These are phyloP conservation scores for Avena insularis DNA, from an alignment of 176 grass and related monocot genomes.

Conservation along the genomic window DNA sequence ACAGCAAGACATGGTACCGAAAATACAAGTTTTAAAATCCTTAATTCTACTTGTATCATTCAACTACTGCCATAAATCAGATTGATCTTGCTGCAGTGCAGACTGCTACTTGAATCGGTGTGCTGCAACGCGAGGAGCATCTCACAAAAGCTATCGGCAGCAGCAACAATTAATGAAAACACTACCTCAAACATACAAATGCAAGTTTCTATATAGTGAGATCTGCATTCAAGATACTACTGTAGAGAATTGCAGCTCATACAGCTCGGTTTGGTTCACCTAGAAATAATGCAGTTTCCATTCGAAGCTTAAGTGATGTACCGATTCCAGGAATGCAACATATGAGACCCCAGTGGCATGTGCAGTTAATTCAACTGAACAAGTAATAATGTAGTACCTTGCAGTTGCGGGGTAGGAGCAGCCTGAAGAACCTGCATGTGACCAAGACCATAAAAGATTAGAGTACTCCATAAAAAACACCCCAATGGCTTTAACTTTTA, in stretches of 20 bases:
- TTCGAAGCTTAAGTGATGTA: not conserved
- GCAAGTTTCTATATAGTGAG: not conserved
- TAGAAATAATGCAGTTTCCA: not conserved
- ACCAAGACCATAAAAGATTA: conserved; percentile 4
- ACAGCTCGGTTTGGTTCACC: not conserved
- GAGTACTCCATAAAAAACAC: not conserved
- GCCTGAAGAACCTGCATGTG: conserved; percentile 65
- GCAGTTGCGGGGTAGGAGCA: conserved; percentile 76
- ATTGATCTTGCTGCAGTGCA: not conserved
- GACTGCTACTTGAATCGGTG: not conserved
- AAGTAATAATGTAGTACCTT: conserved; percentile 50
- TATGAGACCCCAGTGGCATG: not conserved
- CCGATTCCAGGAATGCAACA: not conserved
- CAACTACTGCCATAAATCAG: not conserved
- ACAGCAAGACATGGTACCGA: not conserved
- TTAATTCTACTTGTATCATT: too few relatives aligned
- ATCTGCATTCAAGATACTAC: not conserved
- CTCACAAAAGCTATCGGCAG: not conserved
- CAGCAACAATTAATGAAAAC: not conserved
- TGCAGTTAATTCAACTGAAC: not conserved
- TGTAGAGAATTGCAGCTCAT: not conserved
- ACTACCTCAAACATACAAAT: not conserved
- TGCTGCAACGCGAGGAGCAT: not conserved
- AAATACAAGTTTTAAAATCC: not conserved
- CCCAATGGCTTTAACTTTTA: too few relatives aligned